Evolutionary conservation across 2,329 filamentous ascomycete species (phyloP).

Genomic region (Balansia obtecta): DNA sequence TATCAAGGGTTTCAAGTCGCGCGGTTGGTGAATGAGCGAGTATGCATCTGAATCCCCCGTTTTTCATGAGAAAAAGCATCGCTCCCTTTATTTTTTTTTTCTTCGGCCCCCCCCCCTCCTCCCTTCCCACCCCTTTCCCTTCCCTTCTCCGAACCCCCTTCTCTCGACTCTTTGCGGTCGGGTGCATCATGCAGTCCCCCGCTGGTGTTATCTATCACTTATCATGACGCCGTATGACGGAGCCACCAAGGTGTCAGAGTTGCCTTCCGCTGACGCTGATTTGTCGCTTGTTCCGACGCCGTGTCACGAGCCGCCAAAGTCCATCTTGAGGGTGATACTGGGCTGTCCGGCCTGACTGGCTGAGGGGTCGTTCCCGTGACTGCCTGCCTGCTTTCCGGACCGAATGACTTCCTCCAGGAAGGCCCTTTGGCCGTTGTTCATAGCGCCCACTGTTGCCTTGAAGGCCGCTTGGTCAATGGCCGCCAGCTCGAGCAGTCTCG

Average conservation of each 20-base stretch:
- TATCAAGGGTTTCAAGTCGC: too few species aligned
- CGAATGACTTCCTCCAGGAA: constrained; percentile 75
- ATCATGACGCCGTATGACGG: constrained; percentile 9
- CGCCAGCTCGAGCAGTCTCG: constrained; percentile 68
- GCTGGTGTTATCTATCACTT: neutral
- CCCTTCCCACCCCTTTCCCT: neutral
- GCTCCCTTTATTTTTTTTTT: too few species aligned
- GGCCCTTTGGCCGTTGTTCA: constrained; percentile 57
- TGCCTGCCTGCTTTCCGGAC: constrained; percentile 40
- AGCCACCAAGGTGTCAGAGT: constrained; percentile 69
- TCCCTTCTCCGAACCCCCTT: too few species aligned
- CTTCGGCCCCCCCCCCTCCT: too few species aligned
- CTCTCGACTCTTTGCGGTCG: neutral
- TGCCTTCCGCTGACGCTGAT: neutral
- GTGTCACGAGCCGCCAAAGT: constrained; percentile 50
- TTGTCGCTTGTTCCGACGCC: neutral
- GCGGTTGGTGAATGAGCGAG: too few species aligned
- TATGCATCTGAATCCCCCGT: too few species aligned
- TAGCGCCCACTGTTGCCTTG: constrained; percentile 55
- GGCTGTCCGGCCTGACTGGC: constrained; percentile 46
- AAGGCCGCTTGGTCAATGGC: constrained; percentile 63
- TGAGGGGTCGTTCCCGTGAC: constrained; percentile 25
- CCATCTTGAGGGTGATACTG: constrained; percentile 87
- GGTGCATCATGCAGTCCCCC: constrained; percentile 1
- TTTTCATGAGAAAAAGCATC: too few species aligned